Percentiles rank a stretch among this genome's conserved stretches.
Evolutionary conservation across 2,329 filamentous ascomycete genomes (phyloP).

Genomic region (Colletotrichum truncatum): DNA sequence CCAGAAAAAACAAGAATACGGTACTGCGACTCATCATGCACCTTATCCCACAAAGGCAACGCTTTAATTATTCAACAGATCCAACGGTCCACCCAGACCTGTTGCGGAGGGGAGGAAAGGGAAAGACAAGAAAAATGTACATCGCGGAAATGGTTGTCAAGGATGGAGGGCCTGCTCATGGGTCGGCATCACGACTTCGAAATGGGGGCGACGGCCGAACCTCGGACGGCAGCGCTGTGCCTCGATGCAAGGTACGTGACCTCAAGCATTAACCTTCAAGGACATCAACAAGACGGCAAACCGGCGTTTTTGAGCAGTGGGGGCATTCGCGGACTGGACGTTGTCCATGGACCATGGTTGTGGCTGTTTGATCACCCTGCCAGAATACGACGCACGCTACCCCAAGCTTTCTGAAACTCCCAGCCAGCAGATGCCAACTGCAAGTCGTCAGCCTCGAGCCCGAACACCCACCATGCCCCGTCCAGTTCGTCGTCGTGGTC

Average conservation of each 20-base stretch:
- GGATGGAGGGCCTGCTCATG: not conserved
- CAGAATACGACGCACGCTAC: conserved; percentile 27
- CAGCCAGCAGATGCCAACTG: conserved; percentile 23
- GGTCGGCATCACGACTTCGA: conserved; percentile 18
- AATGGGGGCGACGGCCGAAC: conserved; percentile 25
- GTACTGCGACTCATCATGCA: not conserved
- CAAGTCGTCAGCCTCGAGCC: conserved; percentile 15
- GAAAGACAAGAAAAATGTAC: not conserved
- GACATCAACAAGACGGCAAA: conserved; percentile 21
- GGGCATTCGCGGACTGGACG: conserved; percentile 11
- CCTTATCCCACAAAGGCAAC: not conserved
- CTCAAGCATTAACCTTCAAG: conserved; percentile 25
- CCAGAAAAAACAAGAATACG: conserved; percentile 3
- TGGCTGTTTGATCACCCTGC: conserved; percentile 32
- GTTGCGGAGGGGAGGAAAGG: not conserved
- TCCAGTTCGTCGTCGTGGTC: conserved; percentile 7
- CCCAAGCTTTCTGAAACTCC: conserved; percentile 32
- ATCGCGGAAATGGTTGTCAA: conserved; percentile 5
- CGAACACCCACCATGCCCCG: conserved; percentile 6
- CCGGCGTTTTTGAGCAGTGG: conserved; percentile 17
- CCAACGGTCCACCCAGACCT: not conserved
- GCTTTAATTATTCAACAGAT: not conserved
- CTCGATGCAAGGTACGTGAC: conserved; percentile 29
- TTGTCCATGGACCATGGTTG: conserved; percentile 21
- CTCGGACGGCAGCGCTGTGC: conserved; percentile 24